Base-by-base conservation (phyloP, 768 basidiomycete genomes). In the Leccinum boreale region DNA sequence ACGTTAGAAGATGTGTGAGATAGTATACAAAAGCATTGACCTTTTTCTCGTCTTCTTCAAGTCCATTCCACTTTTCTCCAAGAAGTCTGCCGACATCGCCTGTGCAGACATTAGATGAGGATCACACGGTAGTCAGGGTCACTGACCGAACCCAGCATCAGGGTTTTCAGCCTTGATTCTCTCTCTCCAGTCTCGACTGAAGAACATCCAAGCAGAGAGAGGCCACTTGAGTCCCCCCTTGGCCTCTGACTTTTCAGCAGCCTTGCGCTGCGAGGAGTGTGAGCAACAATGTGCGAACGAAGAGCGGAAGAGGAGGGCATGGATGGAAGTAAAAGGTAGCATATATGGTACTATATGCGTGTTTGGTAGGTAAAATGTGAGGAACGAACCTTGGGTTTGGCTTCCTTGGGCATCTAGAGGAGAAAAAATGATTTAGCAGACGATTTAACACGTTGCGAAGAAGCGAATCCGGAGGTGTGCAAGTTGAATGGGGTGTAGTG, bases 181-280 rank as follows among this genome's bases (percentile, higher is more conserved):
- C 75, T 95, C 90, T 70, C 94, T 84, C 91, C 92, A 90, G 74
- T 94, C 95, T 74, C 94, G 91, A 66, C 85, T 87, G 82, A 98
- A 98, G 89, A 94, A 94, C 96, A 98, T 97, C 79, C 97, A 98
- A 42, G 96, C 94, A 29, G 94, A 97, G 48, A 97, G 81, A 0
- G 92, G 90, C 53, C 94, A 86, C 79, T 98, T 97, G 60, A 93
- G 94, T 0, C 70, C 71, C 15, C 72, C 71, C 60, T 72, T 72
- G 8, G 63, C 69, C 65, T 88, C 87, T 23, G 81, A 79, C 76
- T 89, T 89, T 67, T 85, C 85, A 53, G 83, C 85, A 69, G 86
- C 87, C 77, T 87, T 89, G 77, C 89, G 5, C 26, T 28, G 7
- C 7, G 26, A 28, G 26, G 0, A 28, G 26, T 28, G 42, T 72